Evolutionary conservation across 2,329 filamentous ascomycete genomes (phyloP), one percentile per base, ranked within the genome.

Genomic region (Didymella pomorum): DNA sequence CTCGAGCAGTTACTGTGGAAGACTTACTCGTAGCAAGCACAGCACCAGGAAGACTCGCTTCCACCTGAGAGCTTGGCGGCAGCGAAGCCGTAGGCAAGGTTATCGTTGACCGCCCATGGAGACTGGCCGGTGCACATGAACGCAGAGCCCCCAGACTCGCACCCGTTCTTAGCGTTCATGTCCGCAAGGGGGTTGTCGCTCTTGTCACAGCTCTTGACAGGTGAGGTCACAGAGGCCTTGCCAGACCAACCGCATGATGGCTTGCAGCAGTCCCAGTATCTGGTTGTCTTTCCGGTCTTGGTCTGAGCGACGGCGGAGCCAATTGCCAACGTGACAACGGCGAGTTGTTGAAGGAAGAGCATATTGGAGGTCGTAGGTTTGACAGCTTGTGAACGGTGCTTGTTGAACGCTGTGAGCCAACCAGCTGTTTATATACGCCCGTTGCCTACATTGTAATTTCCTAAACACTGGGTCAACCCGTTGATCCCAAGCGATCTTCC

Each of bases 211-310:
- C 82, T 84, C 37, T 76, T 74, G 53, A 87, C 83, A 18, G 85
- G 82, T 52, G 76, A 68, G 65, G 76, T 80, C 71, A 86, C 81
- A 35, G 79, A 64, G 3, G 84, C 85, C 70, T 89, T 89, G 56
- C 77, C 81, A 8, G 79, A 67, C 87, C 87, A 82, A 10, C 83
- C 81, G 73, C 87, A 90, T 16, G 85, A 87, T 26, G 87, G 83
- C 79, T 91, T 91, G 79, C 88, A 90, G 80, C 88, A 90, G 73
- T 90, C 88, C 75, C 75, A 77, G 62, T 78, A 78, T 20, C 75
- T 67, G 20, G 74, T 76, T 6, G 74, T 76, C 59, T 65, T 68
- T 56, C 72, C 74, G 10, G 66, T 68, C n/a, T 61, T 60, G 10
- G 60, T 61, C 20, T 72, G 69, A 21, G 69, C 73, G 11, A 68